phyloP scores from a whole-genome alignment of 345 rosid species.

The Brassica cretica region DNA sequence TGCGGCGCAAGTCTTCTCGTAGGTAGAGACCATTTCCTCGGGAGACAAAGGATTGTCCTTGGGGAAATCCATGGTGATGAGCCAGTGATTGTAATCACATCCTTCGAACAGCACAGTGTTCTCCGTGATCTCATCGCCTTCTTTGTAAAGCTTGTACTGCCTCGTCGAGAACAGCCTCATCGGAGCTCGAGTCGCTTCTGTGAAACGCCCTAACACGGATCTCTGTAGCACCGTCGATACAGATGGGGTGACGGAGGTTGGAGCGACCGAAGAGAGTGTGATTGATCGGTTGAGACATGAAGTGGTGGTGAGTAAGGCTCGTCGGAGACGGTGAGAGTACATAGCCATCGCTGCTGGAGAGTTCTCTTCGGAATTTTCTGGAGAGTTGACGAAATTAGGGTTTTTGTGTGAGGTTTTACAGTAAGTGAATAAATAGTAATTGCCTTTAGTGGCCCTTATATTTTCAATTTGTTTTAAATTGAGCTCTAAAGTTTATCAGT shows the following conservation, averaged over 20 bases:
- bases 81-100: constrained; percentile 91
- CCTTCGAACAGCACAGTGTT: constrained; percentile 83
- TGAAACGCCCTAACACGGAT: constrained; percentile 34
- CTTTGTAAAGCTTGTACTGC: constrained; percentile 50
- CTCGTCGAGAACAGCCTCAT: constrained; percentile 35
- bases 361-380: neutral
- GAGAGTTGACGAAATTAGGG: constrained; percentile 34
- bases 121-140: constrained; percentile 72
- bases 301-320: constrained; percentile 44
- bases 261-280: constrained; percentile 24
- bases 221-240: neutral
- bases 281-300: constrained; percentile 41
- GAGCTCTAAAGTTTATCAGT: neutral
- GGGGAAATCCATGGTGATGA: constrained; percentile 84
- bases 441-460: neutral
- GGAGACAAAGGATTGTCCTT: constrained; percentile 51
- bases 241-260: neutral
- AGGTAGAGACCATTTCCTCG: constrained; percentile 77
- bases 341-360: constrained; percentile 45
- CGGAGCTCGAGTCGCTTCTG: constrained; percentile 22
- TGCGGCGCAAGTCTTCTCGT: constrained; percentile 71
- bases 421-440: neutral
- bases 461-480: neutral
- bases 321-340: constrained; percentile 55
- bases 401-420: constrained; percentile 24